Evolutionary conservation across 768 basidiomycete species (phyloP).

Genomic region (Mycena filopes): DNA sequence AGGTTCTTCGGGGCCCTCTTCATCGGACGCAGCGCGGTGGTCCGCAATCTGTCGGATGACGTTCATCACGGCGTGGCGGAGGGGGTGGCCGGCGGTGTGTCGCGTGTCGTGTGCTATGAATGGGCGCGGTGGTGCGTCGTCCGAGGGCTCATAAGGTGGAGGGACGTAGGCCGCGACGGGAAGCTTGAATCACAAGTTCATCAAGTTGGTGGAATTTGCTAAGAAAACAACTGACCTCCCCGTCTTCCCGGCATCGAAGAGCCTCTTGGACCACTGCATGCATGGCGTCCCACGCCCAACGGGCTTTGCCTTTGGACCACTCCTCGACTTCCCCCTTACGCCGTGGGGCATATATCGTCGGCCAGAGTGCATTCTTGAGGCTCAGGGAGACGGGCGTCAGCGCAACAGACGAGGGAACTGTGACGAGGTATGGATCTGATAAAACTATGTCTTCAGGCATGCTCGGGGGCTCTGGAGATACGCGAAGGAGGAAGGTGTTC

Average conservation of each 20-base stretch:
- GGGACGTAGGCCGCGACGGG: constrained; percentile 83
- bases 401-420: constrained; percentile 76
- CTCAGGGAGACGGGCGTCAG: constrained; percentile 71
- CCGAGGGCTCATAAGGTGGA: constrained; percentile 50
- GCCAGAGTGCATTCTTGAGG: constrained; percentile 85
- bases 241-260: constrained; percentile 51
- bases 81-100: constrained; percentile 71
- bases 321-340: constrained; percentile 72
- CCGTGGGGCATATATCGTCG: constrained; percentile 77
- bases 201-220: constrained; percentile 13
- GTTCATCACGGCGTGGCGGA: constrained; percentile 88
- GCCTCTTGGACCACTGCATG: constrained; percentile 62
- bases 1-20: constrained; percentile 21
- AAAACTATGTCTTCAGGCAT: constrained; percentile 63
- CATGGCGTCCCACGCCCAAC: constrained; percentile 84
- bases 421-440: constrained; percentile 61
- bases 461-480: constrained; percentile 51
- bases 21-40: constrained; percentile 47
- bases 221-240: constrained; percentile 64
- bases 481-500: constrained; percentile 66
- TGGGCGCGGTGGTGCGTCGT: constrained; percentile 40
- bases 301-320: constrained; percentile 73
- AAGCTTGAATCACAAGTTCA: constrained; percentile 54
- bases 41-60: constrained; percentile 75
- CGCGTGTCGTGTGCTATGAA: constrained; percentile 81